Evolutionary conservation across 345 rosid species (phyloP), one percentile per base, ranked within the genome.

Genomic region (Carallia brachiata): DNA sequence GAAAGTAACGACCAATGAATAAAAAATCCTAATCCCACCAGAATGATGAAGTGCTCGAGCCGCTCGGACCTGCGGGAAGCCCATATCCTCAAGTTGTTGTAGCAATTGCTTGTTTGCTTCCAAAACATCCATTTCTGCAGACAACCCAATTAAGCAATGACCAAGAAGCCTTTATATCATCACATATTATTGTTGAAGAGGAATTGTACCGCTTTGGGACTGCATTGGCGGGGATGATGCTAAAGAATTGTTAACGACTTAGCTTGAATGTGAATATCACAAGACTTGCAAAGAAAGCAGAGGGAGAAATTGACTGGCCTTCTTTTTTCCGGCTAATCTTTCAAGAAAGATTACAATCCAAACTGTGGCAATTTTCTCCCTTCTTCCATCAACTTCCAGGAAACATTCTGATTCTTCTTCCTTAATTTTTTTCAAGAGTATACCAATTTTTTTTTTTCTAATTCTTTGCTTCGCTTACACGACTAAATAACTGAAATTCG

Each of bases 41-140:
- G 92, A 88, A 69, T 67, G 74, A 79, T 87, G 90, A 69, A 91
- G 92, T 53, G 92, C 90, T 62, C 83, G 64, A 0, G 85, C 86
- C 36, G 98, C 90, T 70, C 72, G 75, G 37, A 80, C 83, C 72
- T 52, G 63, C 0, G 92, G 68, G 80, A 91, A 93, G 18, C 96
- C 97, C 79, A 93, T 65, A 9, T 72, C 85, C 81, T 93, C 90
- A 73, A 90, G 87, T 65, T 89, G 84, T 71, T 65, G 65, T 15
- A 93, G 87, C 78, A 85, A 62, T 37, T 82, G 81, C 77, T 65
- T 78, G 66, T 81, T 77, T 19, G 86, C 96, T 78, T 82, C 91
- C 63, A 85, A 34, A 40, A 73, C 83, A 66, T 34, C 80, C 79
- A 44, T 80, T 71, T 75, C 90, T 83, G 73, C 6, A 50, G 9